Evolutionary conservation across 1,284 basidiomycete genomes (phyloP), one percentile per base, ranked within the genome.

Genomic region (Marasmius fiardii): DNA sequence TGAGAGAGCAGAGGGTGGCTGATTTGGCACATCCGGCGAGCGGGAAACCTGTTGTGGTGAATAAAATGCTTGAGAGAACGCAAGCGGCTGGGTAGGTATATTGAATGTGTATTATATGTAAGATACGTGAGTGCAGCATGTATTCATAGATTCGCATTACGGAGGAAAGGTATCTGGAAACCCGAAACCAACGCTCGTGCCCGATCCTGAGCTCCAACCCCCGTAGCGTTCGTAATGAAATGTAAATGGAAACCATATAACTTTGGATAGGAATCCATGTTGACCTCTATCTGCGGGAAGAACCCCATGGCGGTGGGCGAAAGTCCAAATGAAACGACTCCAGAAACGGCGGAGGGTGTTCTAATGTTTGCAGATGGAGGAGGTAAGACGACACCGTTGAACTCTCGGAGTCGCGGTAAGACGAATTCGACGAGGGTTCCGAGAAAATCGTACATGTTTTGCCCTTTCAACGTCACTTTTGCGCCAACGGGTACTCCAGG

Each of bases 251-350:
- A 91, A 35, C 95, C 95, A 66, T 88, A 88, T 53, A 85, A 69
- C 62, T 82, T 83, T 6, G 92, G 92, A 68, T 96, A 98, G 41
- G 89, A 73, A 68, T 97, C 94, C 57, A 90, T 71, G 72, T 96
- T 98, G 68, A 93, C 87, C 73, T 97, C 95, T 55, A 97, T 87
- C 71, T 95, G 91, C 3, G 96, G 96, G 80, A 98, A 99, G 61
- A 96, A 81, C 10, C 82, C 86, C 82, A 98, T 90, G 0, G 95
- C 94, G 16, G 82, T 77, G 0, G 92, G 85, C 0, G 89, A 84
- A 24, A 99, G 78, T 56, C 96, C 96, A 62, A 99, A 86, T 1
- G 86, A 85, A 48, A 98, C 92, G 26, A 95, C 92, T 48, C 96
- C 95, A 0, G 87, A 82, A 4, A 92, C 87, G 0, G 89, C 86